These are phyloP conservation scores for Aspergillus conjunctus DNA, from an alignment of 495 filamentous ascomycete species.

Conservation along the genomic window DNA sequence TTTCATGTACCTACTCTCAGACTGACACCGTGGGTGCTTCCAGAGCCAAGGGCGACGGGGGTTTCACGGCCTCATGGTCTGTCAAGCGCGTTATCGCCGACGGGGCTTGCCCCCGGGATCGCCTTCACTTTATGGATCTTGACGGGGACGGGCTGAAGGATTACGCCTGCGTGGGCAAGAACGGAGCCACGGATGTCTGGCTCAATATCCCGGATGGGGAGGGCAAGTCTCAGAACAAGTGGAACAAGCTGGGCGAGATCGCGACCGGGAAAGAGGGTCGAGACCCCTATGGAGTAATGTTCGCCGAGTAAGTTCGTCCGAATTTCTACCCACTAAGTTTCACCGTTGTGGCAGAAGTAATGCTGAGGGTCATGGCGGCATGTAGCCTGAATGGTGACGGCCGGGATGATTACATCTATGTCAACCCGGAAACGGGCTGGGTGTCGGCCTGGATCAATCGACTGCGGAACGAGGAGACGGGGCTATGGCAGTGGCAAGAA, in stretches of 20 bases:
- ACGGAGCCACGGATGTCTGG: not conserved
- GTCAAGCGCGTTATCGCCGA: not conserved
- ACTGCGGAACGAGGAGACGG: not conserved
- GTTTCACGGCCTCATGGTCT: not conserved
- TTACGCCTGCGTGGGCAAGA: constrained; percentile 9
- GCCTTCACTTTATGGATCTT: not conserved
- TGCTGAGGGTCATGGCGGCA: too few relatives aligned
- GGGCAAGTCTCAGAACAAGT: not conserved
- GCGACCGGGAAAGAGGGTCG: not conserved
- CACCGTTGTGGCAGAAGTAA: not conserved
- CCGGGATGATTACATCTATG: constrained; percentile 9
- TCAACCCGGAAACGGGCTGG: not conserved
- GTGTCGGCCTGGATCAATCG: constrained; percentile 6
- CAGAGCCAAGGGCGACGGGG: too few relatives aligned
- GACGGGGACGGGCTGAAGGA: constrained; percentile 8
- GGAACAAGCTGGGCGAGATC: not conserved
- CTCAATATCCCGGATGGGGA: not conserved
- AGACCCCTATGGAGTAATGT: not conserved
- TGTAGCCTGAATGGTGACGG: constrained; percentile 12
- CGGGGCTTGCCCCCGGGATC: not conserved
- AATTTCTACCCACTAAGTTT: too few relatives aligned
- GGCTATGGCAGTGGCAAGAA: constrained; percentile 1
- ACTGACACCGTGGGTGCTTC: too few relatives aligned
- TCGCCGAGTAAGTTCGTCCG: constrained; percentile 12
- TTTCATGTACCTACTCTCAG: too few relatives aligned